These are phyloP conservation scores for Pseudogymnoascus sp. DNA, from an alignment of 2,329 filamentous ascomycete species.

Conservation along the genomic window DNA sequence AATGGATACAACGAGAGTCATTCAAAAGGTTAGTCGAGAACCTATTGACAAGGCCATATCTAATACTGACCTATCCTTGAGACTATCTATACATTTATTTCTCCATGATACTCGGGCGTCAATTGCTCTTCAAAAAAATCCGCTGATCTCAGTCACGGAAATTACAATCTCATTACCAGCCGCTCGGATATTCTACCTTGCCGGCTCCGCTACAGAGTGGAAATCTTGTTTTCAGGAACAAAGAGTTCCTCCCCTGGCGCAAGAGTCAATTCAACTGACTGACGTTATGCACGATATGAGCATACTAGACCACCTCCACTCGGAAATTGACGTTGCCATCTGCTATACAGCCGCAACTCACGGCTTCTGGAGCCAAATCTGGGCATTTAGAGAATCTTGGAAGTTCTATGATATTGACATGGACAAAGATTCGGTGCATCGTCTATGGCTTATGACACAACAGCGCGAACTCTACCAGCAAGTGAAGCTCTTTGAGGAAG, in stretches of 20 bases:
- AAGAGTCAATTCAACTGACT: not conserved
- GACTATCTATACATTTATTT: conserved; percentile 5
- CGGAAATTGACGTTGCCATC: conserved; percentile 11
- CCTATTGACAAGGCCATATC: not conserved
- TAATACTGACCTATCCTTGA: not conserved
- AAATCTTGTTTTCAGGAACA: not conserved
- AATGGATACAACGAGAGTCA: conserved; percentile 8
- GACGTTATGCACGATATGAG: not conserved
- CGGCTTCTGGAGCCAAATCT: conserved; percentile 16
- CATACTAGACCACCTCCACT: not conserved
- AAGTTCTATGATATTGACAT: conserved; percentile 5
- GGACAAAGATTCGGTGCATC: conserved; percentile 9
- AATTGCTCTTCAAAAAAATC: conserved; percentile 7
- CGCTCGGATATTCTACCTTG: not conserved
- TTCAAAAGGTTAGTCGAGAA: not conserved
- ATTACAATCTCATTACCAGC: conserved; percentile 1
- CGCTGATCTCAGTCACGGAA: not conserved
- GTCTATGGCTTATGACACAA: conserved; percentile 13
- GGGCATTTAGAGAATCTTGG: conserved; percentile 11
- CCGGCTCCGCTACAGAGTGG: not conserved
- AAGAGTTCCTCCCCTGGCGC: not conserved
- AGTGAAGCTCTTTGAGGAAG: not conserved
- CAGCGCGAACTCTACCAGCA: conserved; percentile 13
- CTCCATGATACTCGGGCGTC: conserved; percentile 3
- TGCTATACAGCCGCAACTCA: conserved; percentile 6